These are phyloP conservation scores for Ophiocordyceps camponoti-saundersi DNA, from an alignment of 2,329 filamentous ascomycete genomes.

Conservation along the genomic window DNA sequence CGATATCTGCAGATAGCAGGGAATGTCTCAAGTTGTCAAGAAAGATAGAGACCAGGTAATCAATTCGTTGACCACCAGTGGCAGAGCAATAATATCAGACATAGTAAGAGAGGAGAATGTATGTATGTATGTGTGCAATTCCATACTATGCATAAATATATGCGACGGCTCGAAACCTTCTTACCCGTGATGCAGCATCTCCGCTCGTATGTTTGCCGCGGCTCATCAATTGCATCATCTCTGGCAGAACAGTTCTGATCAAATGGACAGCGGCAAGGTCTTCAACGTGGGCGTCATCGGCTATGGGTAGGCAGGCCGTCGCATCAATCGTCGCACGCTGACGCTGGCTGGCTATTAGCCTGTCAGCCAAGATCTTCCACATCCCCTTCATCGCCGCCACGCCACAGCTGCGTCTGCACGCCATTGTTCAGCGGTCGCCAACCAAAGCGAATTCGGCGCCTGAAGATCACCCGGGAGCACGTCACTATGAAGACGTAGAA, in stretches of 20 bases:
- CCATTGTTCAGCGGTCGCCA: slow-evolving; percentile 60
- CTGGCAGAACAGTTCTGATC: neutral
- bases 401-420: slow-evolving; percentile 48
- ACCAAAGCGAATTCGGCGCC: slow-evolving; percentile 47
- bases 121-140: too few relatives aligned
- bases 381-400: slow-evolving; percentile 59
- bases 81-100: too few relatives aligned
- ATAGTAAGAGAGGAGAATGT: too few relatives aligned
- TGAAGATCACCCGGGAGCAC: slow-evolving; percentile 46
- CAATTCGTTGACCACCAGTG: too few relatives aligned
- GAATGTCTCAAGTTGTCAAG: too few relatives aligned
- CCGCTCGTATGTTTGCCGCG: too few relatives aligned
- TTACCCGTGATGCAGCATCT: too few relatives aligned
- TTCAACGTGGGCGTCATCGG: slow-evolving; percentile 34
- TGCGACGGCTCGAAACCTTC: too few relatives aligned
- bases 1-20: too few relatives aligned
- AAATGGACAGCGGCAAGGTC: slow-evolving; percentile 10
- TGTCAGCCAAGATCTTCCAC: slow-evolving; percentile 65
- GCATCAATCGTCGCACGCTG: neutral
- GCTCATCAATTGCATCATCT: neutral
- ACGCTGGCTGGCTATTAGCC: slow-evolving; percentile 17
- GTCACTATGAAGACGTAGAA: slow-evolving; percentile 45
- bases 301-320: slow-evolving; percentile 26
- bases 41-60: too few relatives aligned
- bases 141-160: too few relatives aligned